Conservation (phyloP, 2,329 filamentous ascomycete genomes). For the Aspergillus flavus region DNA sequence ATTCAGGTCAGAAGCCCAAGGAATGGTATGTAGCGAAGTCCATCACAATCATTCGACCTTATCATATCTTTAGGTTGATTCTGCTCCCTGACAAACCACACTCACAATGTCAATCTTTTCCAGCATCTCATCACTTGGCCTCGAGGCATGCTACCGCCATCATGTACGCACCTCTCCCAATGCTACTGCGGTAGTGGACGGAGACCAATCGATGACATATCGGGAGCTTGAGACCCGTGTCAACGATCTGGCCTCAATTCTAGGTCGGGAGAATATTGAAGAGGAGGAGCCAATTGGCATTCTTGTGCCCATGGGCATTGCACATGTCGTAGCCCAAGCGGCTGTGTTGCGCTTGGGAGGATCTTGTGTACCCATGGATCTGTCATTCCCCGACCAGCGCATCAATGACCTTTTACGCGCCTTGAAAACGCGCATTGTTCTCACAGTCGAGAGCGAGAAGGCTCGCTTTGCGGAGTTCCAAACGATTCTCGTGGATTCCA, state of each 20-base stretch:
- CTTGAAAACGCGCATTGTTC: background rate
- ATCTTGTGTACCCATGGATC: background rate
- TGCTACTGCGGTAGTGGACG: constrained; percentile 1
- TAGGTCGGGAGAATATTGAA: background rate
- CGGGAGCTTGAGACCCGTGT: background rate
- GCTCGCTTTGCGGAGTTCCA: background rate
- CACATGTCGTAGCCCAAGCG: background rate
- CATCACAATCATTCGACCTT: background rate
- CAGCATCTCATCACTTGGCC: background rate
- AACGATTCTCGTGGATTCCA: background rate
- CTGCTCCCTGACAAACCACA: background rate
- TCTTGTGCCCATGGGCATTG: background rate
- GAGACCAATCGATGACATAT: background rate
- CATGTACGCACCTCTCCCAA: background rate
- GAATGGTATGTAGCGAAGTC: background rate
- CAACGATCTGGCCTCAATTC: background rate
- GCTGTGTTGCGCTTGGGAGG: constrained; percentile 1
- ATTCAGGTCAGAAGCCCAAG: background rate
- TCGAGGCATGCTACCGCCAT: constrained; percentile 3
- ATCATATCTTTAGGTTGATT: background rate
- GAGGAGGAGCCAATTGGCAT: background rate
- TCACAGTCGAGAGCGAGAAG: background rate
- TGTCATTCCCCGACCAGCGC: background rate
- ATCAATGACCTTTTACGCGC: background rate
- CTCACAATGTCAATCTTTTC: background rate